Evolutionary conservation across 202 grass and related monocot species (phyloP).

Genomic region (Panicum virgatum): DNA sequence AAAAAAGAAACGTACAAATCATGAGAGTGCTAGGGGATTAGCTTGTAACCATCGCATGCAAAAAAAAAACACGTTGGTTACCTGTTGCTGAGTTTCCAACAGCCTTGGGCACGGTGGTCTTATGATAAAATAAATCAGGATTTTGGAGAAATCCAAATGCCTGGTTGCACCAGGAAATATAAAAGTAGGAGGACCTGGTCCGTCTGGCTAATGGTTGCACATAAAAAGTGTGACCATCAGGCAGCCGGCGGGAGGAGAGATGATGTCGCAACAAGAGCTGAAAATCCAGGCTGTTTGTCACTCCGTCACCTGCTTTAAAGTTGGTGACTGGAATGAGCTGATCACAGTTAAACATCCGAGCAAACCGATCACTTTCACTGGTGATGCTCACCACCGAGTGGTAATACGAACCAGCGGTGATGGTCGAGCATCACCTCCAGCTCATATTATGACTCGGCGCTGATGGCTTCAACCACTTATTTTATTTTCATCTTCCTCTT

Average conservation of each 20-base stretch:
- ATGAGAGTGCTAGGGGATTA: too few species aligned
- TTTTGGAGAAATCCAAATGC: not conserved
- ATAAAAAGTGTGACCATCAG: not conserved
- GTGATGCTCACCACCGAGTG: too few species aligned
- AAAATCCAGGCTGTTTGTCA: not conserved
- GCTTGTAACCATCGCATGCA: too few species aligned
- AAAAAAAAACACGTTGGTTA: not conserved
- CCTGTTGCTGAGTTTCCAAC: not conserved
- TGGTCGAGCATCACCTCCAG: too few species aligned
- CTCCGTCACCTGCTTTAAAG: rapidly evolving
- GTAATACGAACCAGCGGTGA: too few species aligned
- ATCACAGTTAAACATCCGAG: not conserved
- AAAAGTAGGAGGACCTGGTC: not conserved
- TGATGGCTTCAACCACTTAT: too few species aligned
- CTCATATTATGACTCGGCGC: too few species aligned
- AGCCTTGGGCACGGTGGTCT: not conserved
- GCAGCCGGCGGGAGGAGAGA: not conserved
- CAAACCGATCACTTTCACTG: too few species aligned
- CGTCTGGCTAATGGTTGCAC: not conserved
- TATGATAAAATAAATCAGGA: not conserved
- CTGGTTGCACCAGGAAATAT: not conserved
- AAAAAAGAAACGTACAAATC: too few species aligned
- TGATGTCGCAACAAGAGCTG: not conserved
- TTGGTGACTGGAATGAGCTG: not conserved
- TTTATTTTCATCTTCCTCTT: too few species aligned